These are phyloP conservation scores for Anisodus tanguticus DNA, from an alignment of 257 asterid genomes.

Conservation along the genomic window DNA sequence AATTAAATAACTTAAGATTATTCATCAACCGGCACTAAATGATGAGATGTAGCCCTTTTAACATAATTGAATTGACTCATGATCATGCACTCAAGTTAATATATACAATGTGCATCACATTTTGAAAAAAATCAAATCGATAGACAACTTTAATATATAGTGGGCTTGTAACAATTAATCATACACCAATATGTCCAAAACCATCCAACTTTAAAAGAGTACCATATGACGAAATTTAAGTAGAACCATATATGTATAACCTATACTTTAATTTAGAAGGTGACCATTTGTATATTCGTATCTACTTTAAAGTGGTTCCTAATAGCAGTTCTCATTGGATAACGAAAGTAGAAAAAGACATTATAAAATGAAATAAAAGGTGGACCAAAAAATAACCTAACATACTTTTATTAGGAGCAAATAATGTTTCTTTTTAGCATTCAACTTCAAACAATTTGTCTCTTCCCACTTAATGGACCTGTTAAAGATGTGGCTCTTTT, in stretches of 20 bases:
- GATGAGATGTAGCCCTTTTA: not conserved
- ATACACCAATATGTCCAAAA: slow-evolving; percentile 16
- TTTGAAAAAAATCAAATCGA: not conserved
- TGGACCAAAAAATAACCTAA: slow-evolving; percentile 18
- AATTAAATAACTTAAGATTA: not conserved
- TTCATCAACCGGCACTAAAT: slow-evolving; percentile 6
- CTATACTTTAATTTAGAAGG: not conserved
- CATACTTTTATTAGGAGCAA: not conserved
- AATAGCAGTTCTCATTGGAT: not conserved
- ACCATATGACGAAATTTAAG: not conserved
- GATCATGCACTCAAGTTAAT: not conserved
- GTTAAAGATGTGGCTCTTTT: not conserved
- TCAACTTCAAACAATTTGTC: not conserved
- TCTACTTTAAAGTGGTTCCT: slow-evolving; percentile 12
- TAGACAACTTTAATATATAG: not conserved
- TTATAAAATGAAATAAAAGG: not conserved
- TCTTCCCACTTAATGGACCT: not conserved
- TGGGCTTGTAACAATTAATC: not conserved
- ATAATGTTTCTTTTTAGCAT: not conserved
- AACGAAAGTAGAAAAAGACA: not conserved
- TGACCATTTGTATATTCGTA: slow-evolving; percentile 1
- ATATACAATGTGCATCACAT: not conserved
- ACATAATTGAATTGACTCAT: not conserved
- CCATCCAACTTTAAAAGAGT: not conserved
- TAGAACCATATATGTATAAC: not conserved